Conservation (phyloP, 1,284 basidiomycete species). For the Tausonia pullulans region DNA sequence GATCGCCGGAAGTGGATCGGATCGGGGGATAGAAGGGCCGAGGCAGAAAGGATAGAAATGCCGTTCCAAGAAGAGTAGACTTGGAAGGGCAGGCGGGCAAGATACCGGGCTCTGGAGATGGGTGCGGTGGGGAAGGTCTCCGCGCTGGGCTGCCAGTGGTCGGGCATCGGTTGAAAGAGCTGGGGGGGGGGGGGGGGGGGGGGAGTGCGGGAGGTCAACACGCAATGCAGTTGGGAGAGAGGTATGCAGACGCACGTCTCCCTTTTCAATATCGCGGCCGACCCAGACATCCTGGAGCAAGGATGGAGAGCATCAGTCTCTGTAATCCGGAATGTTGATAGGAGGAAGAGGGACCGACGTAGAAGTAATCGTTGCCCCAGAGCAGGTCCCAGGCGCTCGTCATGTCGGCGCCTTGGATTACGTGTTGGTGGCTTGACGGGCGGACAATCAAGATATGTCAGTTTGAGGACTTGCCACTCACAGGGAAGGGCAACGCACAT, state of each 20-base stretch:
- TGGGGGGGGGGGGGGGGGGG: conserved; percentile 32
- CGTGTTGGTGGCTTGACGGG: neutral
- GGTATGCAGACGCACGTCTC: conserved; percentile 8
- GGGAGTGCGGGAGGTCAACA: conserved; percentile 12
- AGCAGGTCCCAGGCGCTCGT: conserved; percentile 16
- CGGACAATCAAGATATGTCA: neutral
- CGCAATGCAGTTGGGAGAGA: neutral
- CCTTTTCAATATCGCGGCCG: conserved; percentile 14
- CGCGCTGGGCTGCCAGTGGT: conserved; percentile 28
- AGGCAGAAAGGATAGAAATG: conserved; percentile 4
- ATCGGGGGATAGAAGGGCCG: neutral
- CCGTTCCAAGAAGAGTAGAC: conserved; percentile 34
- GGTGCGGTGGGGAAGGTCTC: conserved; percentile 30
- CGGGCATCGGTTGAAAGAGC: conserved; percentile 34
- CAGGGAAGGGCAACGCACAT: neutral
- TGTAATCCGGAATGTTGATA: too few relatives aligned
- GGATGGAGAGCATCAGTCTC: neutral
- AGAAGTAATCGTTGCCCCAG: conserved; percentile 13
- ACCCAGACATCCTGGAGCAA: conserved; percentile 14
- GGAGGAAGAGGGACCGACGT: neutral
- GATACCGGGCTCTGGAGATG: conserved; percentile 19
- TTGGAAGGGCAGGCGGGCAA: conserved; percentile 31
- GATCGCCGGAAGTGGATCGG: conserved; percentile 30
- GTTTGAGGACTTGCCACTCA: neutral
- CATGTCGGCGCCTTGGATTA: conserved; percentile 7